Evolutionary conservation across 768 basidiomycete species (phyloP).

Genomic region (Serendipita sp.): DNA sequence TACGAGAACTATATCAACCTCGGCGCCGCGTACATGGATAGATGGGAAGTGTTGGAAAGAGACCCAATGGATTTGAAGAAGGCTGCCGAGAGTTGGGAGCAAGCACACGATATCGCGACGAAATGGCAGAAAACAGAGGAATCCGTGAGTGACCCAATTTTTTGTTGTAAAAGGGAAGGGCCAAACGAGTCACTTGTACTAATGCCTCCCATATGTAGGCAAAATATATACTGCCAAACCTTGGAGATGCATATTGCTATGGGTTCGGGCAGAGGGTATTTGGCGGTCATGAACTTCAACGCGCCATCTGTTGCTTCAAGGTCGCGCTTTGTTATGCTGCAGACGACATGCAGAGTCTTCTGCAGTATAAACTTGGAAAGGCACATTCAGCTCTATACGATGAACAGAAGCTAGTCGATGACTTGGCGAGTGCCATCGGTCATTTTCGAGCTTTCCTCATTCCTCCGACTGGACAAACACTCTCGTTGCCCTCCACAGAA

Average conservation of each 20-base stretch:
- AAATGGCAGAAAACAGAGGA: neutral
- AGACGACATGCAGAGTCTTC: neutral
- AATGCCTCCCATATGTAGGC: neutral
- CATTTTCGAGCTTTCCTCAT: neutral
- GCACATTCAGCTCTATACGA: neutral
- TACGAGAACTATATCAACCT: constrained; percentile 2
- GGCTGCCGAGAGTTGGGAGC: neutral
- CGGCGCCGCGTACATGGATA: neutral
- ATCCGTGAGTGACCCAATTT: no score
- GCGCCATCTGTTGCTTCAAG: neutral
- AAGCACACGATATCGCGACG: neutral
- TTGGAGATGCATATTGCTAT: neutral
- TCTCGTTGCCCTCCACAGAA: neutral
- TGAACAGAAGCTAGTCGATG: neutral
- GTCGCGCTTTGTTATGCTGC: neutral
- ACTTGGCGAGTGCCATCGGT: neutral
- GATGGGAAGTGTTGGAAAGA: neutral
- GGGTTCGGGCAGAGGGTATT: neutral
- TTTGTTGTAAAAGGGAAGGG: neutral
- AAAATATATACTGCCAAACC: neutral
- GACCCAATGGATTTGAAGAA: neutral
- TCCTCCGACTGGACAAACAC: no score
- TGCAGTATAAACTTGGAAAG: neutral
- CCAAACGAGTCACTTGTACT: neutral
- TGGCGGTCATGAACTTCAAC: neutral